Evolutionary conservation across 1,284 basidiomycete genomes (phyloP).

Genomic region (Cryptococcus hybrid): DNA sequence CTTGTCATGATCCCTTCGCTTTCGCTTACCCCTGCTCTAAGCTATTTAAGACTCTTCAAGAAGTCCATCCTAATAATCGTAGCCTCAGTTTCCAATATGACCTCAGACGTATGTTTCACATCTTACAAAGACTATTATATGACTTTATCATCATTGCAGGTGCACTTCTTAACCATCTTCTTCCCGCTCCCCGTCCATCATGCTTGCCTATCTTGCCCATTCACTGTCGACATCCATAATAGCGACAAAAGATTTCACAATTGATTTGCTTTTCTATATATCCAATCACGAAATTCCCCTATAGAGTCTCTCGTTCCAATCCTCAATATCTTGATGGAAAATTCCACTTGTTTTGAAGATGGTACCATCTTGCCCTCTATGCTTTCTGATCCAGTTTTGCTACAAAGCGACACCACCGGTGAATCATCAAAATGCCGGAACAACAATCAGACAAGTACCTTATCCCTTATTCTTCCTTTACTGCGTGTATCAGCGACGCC

Average conservation of each 20-base stretch:
- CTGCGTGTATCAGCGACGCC: conserved; percentile 24
- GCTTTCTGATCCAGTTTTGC: neutral
- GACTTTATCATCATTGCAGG: too few species aligned
- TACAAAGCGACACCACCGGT: neutral
- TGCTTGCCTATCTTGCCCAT: conserved; percentile 32
- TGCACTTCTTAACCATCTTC: neutral
- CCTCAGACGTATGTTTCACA: neutral
- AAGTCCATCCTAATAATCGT: too few species aligned
- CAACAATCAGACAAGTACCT: conserved; percentile 16
- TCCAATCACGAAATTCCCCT: conserved; percentile 7
- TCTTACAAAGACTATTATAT: neutral
- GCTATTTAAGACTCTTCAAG: too few species aligned
- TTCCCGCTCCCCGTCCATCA: conserved; percentile 21
- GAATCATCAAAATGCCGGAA: neutral
- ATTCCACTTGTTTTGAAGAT: conserved; percentile 20
- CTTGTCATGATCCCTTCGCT: too few species aligned
- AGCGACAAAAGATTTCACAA: conserved; percentile 21
- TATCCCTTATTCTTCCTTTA: conserved; percentile 35
- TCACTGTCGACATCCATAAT: conserved; percentile 17
- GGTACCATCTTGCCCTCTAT: conserved; percentile 1
- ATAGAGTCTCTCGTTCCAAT: conserved; percentile 20
- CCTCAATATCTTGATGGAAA: conserved; percentile 17
- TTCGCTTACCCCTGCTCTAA: too few species aligned
- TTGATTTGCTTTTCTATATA: conserved; percentile 27
- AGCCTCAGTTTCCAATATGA: too few species aligned